phyloP scores from a whole-genome alignment of 23 red algal species.

The Gracilaria domingensis region DNA sequence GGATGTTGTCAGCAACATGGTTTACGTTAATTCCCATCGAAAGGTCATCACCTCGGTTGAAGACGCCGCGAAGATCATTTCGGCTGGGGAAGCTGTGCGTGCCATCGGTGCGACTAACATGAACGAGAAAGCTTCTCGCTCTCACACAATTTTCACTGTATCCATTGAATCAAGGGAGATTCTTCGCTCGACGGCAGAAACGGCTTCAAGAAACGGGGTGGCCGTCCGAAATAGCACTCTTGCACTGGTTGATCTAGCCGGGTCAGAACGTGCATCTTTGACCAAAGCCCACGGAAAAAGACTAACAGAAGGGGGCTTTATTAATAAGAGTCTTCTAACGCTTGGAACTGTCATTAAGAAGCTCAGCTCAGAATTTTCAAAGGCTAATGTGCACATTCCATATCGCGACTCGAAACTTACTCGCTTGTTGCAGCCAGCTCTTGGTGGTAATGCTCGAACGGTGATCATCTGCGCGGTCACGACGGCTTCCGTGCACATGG shows the following conservation, averaged over 20 bases:
- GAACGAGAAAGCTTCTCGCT: conserved; percentile 89
- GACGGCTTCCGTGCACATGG: conserved; percentile 62
- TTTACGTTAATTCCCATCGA: conserved; percentile 75
- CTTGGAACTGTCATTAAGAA: conserved; percentile 93
- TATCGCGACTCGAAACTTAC: conserved; percentile 98
- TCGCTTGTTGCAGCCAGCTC: conserved; percentile 80
- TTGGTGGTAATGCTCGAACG: conserved; percentile 90
- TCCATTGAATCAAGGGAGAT: conserved; percentile 79
- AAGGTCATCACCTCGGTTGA: conserved; percentile 64
- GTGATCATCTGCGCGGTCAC: conserved; percentile 78
- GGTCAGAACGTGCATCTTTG: conserved; percentile 75
- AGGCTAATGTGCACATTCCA: conserved; percentile 64
- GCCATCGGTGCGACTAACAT: conserved; percentile 86
- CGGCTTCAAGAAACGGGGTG: conserved; percentile 3
- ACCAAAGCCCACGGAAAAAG: conserved; percentile 74
- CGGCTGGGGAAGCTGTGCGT: conserved; percentile 63
- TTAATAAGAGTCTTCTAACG: conserved; percentile 87
- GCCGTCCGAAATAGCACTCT: conserved; percentile 77
- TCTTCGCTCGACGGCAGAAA: neutral
- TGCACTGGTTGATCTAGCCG: conserved; percentile 90
- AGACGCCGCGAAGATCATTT: conserved; percentile 60
- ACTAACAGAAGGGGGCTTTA: conserved; percentile 84
- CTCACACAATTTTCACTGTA: conserved; percentile 92
- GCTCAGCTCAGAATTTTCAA: conserved; percentile 28
- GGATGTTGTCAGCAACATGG: conserved; percentile 57